Evolutionary conservation across 176 grass and related monocot genomes (phyloP), one percentile per base, ranked within the genome.

Genomic region (Tillandsia leiboldiana): DNA sequence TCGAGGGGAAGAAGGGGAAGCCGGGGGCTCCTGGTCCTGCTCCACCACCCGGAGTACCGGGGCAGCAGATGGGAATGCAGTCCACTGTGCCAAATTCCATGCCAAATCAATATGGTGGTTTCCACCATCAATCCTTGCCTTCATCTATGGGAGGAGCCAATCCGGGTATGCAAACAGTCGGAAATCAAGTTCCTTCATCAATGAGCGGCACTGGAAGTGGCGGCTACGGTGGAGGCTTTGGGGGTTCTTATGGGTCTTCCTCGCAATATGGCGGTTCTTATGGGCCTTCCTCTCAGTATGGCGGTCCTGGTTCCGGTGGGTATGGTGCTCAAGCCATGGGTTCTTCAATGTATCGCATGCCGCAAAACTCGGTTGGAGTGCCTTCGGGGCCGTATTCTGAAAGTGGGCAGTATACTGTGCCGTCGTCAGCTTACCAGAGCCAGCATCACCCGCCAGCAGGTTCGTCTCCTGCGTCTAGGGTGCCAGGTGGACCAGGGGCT

Each of bases 1-100:
- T 78, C 51, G 95, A 99, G 64, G 95, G 94, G 48, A 99, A 94
- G 72, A 99, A 94, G 68, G 90, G 84, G 61, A 99, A 99, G 68
- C 89, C 82, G 51, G 85, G 87, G 28, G 82, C 81, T 65, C 65
- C 89, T 12, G 82, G 80, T 0, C 49, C 75, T 48, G 79, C 68
- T 4, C 50, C 63, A 10, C 7, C 61, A 22, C 42, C 64, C 4
- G 67, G 71, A 14, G 72, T 67, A 18, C 83, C 75, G 22, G 83
- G 59, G 1, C 78, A 73, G 12, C 82, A 69, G 54, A 87, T 90
- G 72, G 90, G 81, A 70, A 79, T 78, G 92, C 83, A 59, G 18
- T 82, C 47, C 81, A 82, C 23, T 61, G 75, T 9, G 26, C 78
- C 14, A 72, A 82, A 56, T 53, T 87, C 51, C 70, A 66, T 77